Evolutionary conservation across 164 flowering plant species (phyloP).

Genomic region (Protea cynaroides): DNA sequence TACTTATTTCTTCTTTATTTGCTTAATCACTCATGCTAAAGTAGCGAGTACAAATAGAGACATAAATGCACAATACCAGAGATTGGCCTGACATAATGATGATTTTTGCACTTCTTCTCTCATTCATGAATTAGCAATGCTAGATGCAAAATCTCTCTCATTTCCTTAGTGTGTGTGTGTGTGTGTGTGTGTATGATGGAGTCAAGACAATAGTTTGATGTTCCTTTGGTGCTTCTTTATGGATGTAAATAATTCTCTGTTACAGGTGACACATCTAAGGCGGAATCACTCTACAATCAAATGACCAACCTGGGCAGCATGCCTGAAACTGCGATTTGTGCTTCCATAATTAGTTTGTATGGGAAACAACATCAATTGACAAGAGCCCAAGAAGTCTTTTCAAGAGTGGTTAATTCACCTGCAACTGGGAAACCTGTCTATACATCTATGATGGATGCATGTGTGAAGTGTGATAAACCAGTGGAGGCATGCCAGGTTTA

Average conservation of each 20-base stretch:
- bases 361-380: constrained; percentile 45
- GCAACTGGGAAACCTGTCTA: constrained; percentile 22
- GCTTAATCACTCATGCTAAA: no score
- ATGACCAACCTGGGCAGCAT: constrained; percentile 36
- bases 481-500: constrained; percentile 53
- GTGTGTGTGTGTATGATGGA: constrained; percentile 1
- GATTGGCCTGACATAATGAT: no score
- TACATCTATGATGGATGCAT: constrained; percentile 65
- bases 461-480: constrained; percentile 48
- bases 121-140: no score
- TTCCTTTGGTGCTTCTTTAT: constrained; percentile 1
- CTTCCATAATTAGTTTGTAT: constrained; percentile 54
- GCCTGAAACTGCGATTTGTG: constrained; percentile 44
- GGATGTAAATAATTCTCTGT: constrained; percentile 10
- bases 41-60: no score
- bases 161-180: not conserved
- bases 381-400: constrained; percentile 48
- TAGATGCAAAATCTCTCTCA: no score
- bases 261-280: constrained; percentile 56
- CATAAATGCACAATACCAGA: no score
- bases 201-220: not conserved
- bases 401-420: constrained; percentile 26
- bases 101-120: no score
- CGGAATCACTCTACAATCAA: constrained; percentile 38
- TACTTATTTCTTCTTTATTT: no score